Evolutionary conservation across 2,329 filamentous ascomycete genomes (phyloP).

Genomic region (Cryphonectria nitschkei): DNA sequence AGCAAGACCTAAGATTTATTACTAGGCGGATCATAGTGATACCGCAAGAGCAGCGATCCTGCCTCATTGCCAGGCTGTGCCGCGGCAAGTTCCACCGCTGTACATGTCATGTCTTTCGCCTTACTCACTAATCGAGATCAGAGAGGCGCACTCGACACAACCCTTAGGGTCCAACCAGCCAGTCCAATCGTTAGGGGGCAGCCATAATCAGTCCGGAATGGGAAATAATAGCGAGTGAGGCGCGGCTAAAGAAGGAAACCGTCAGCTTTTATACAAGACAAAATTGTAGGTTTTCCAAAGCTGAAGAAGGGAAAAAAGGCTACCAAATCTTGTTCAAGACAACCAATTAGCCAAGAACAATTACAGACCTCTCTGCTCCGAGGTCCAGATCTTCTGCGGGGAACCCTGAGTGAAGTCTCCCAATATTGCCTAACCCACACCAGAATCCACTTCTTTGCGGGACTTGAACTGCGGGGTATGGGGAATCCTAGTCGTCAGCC

Average conservation of each 20-base stretch:
- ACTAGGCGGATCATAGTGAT: not conserved
- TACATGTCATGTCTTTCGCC: too few relatives aligned
- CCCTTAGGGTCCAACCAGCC: too few relatives aligned
- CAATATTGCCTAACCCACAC: not conserved
- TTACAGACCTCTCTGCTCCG: not conserved
- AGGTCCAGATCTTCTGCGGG: not conserved
- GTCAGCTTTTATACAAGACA: not conserved
- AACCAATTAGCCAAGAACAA: not conserved
- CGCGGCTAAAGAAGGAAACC: not conserved
- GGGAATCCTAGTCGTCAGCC: not conserved
- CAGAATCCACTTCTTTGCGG: not conserved
- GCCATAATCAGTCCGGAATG: not conserved
- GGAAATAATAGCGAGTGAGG: not conserved
- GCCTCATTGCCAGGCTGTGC: not conserved
- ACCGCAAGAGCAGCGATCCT: not conserved
- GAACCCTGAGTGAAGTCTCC: not conserved
- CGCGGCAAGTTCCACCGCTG: not conserved
- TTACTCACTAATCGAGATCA: not conserved
- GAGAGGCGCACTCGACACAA: not conserved
- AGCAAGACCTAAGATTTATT: not conserved
- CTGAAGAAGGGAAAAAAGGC: not conserved
- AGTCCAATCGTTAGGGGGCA: not conserved
- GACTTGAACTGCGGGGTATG: slow-evolving; percentile 4
- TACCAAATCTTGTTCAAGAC: not conserved
- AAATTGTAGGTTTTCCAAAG: not conserved